phyloP scores from a whole-genome alignment of 1,284 basidiomycete genomes.

The Taiwanofungus camphoratus region DNA sequence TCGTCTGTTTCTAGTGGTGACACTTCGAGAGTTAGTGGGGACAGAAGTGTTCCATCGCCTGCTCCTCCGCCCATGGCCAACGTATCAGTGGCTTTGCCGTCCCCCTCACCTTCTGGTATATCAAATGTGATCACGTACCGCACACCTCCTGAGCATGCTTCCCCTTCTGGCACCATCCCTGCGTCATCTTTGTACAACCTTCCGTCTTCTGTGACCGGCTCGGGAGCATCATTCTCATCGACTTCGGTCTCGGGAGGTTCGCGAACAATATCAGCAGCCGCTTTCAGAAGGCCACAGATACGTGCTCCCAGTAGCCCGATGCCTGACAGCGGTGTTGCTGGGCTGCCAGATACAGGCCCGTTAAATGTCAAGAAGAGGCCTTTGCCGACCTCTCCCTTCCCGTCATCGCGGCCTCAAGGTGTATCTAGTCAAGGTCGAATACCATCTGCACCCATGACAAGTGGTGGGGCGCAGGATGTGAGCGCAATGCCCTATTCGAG shows the following conservation, averaged over 20 bases:
- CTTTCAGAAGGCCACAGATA: slow-evolving; percentile 55
- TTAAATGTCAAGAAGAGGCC: slow-evolving; percentile 45
- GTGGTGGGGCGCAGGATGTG: slow-evolving; percentile 16
- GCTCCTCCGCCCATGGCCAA: slow-evolving; percentile 3
- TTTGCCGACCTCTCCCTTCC: slow-evolving; percentile 36
- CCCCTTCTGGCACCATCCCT: slow-evolving; percentile 23
- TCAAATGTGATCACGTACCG: slow-evolving; percentile 28
- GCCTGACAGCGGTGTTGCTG: slow-evolving; percentile 6
- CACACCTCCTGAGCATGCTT: slow-evolving; percentile 34
- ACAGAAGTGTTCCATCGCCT: slow-evolving; percentile 4
- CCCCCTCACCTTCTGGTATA: slow-evolving; percentile 24
- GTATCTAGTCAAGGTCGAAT: slow-evolving; percentile 14
- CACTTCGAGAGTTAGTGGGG: slow-evolving; percentile 12
- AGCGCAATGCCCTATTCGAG: background rate
- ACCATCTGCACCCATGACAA: slow-evolving; percentile 13
- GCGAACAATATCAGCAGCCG: slow-evolving; percentile 69
- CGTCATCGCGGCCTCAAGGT: slow-evolving; percentile 18
- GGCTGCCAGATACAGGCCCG: slow-evolving; percentile 38
- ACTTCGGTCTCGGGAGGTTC: slow-evolving; percentile 26
- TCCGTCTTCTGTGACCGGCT: slow-evolving; percentile 21
- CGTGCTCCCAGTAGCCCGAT: slow-evolving; percentile 28
- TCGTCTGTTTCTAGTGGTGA: slow-evolving; percentile 1
- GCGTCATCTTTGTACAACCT: slow-evolving; percentile 19
- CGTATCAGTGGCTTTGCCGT: slow-evolving; percentile 13
- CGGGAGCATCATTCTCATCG: slow-evolving; percentile 23